Evolutionary conservation across 2,329 filamentous ascomycete species (phyloP), one percentile per base, ranked within the genome.

Genomic region (Phialocephala sp.): DNA sequence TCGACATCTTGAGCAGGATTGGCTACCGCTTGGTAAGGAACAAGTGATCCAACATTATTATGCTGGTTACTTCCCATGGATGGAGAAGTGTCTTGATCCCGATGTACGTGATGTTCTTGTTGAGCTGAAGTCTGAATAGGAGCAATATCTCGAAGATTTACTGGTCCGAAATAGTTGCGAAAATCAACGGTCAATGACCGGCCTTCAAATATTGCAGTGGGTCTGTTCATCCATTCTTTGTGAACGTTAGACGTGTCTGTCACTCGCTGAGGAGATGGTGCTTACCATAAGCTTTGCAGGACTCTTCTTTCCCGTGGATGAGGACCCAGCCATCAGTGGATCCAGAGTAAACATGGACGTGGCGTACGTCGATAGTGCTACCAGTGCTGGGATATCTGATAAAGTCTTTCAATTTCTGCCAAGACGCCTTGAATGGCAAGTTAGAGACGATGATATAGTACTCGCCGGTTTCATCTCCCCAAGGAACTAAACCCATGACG

Each of bases 321-420:
- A 67, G 60, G 6, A 72, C 64, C 73, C 73, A 74, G 0, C 71
- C 72, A 62, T 69, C 60, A 11, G 68, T 69, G 1, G 66, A 60
- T 18, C 62, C 52, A 8, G 64, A 63, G 55, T 69, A 73, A 8
- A 75, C 67, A 55, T 68, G 36, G 0, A 68, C 72, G 64, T 73
- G 69, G 41, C 73, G 69, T 6, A 75, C 63, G n/a, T 69, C 63
- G 47, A 72, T 60, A 15, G 43, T 63, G 5, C 63, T 62, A 4
- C 68, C 70, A 63, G 70, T 59, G 32, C 43, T 20, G 18, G 69
- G 56, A 55, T 70, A 67, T 37, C 70, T 58, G 11, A 71, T 62
- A 54, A 72, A 72, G 50, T 74, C 72, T 41, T 75, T 74, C 15
- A 75, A 24, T 6, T 56, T 67, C 56, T 74, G 72, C 72, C 72